phyloP scores from a whole-genome alignment of 495 filamentous ascomycete genomes.

The Penicillium desertorum region DNA sequence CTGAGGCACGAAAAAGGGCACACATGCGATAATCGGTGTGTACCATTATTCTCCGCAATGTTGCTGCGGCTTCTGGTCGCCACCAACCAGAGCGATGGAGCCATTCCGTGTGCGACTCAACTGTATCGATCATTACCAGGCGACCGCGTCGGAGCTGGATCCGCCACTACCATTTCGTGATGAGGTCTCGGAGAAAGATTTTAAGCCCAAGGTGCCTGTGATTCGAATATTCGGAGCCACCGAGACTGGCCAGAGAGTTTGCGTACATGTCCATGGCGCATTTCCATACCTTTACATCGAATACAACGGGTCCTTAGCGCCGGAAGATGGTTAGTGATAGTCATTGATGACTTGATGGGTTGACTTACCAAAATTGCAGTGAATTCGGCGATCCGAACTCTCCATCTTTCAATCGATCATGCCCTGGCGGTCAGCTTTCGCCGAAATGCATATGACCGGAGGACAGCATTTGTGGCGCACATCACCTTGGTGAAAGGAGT shows the following conservation, averaged over 20 bases:
- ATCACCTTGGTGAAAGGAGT: slow-evolving; percentile 90
- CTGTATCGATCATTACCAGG: slow-evolving; percentile 92
- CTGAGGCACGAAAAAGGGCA: background rate
- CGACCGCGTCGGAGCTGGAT: slow-evolving; percentile 74
- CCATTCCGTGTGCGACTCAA: slow-evolving; percentile 85
- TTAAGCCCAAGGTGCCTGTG: slow-evolving; percentile 74
- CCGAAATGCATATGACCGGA: slow-evolving; percentile 66
- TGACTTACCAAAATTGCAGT: slow-evolving; percentile 43
- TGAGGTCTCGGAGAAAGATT: slow-evolving; percentile 49
- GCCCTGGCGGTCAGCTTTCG: slow-evolving; percentile 80
- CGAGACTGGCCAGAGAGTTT: slow-evolving; percentile 93
- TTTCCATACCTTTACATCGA: slow-evolving; percentile 93
- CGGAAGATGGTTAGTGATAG: slow-evolving; percentile 58
- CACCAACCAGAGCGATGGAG: slow-evolving; percentile 49
- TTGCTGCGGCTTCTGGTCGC: slow-evolving; percentile 31
- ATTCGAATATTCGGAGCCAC: slow-evolving; percentile 91
- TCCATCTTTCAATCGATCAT: slow-evolving; percentile 81
- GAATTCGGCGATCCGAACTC: slow-evolving; percentile 63
- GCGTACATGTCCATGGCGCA: slow-evolving; percentile 92
- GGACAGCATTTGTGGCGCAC: slow-evolving; percentile 75
- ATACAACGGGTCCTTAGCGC: slow-evolving; percentile 69
- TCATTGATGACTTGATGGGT: background rate
- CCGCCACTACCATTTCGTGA: slow-evolving; percentile 65
- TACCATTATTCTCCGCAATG: slow-evolving; percentile 21
- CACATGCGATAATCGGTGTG: slow-evolving; percentile 13